phyloP scores from a whole-genome alignment of 2,329 filamentous ascomycete species.

The Tothia fuscella region DNA sequence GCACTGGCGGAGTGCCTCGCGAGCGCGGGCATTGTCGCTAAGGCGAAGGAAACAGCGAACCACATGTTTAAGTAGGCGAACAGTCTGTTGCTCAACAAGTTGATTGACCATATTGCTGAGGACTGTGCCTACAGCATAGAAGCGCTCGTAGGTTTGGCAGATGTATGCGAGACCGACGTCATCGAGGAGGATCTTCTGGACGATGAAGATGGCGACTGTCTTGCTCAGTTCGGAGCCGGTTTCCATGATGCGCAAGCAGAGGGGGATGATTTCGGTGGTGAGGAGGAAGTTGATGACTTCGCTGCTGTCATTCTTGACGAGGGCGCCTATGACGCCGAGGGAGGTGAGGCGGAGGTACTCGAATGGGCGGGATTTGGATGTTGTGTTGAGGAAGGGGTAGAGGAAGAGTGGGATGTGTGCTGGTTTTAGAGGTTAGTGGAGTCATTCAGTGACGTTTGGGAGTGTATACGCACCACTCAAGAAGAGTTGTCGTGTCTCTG shows the following conservation, averaged over 20 bases:
- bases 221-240: slow-evolving; percentile 97
- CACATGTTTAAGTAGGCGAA: slow-evolving; percentile 90
- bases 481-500: slow-evolving; percentile 88
- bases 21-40: slow-evolving; percentile 89
- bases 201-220: slow-evolving; percentile 98
- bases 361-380: slow-evolving; percentile 93
- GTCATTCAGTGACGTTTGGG: not conserved
- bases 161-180: slow-evolving; percentile 97
- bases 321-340: slow-evolving; percentile 86
- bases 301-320: slow-evolving; percentile 97
- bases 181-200: slow-evolving; percentile 95
- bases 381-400: slow-evolving; percentile 97
- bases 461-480: slow-evolving; percentile 59
- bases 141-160: slow-evolving; percentile 95
- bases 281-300: slow-evolving; percentile 98
- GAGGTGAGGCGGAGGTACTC: slow-evolving; percentile 95
- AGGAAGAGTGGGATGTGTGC: slow-evolving; percentile 96
- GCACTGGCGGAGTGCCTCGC: slow-evolving; percentile 89
- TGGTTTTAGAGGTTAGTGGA: slow-evolving; percentile 26
- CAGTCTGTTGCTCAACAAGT: slow-evolving; percentile 94
- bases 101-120: slow-evolving; percentile 98
- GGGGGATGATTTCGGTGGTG: slow-evolving; percentile 94
- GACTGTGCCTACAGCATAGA: slow-evolving; percentile 95
- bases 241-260: slow-evolving; percentile 98
- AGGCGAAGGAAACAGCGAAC: slow-evolving; percentile 94